A percentile compares a stretch with the other conserved stretches of the same genome.
Conservation (phyloP, 768 basidiomycete genomes). For the Xerocomellus intermedius region DNA sequence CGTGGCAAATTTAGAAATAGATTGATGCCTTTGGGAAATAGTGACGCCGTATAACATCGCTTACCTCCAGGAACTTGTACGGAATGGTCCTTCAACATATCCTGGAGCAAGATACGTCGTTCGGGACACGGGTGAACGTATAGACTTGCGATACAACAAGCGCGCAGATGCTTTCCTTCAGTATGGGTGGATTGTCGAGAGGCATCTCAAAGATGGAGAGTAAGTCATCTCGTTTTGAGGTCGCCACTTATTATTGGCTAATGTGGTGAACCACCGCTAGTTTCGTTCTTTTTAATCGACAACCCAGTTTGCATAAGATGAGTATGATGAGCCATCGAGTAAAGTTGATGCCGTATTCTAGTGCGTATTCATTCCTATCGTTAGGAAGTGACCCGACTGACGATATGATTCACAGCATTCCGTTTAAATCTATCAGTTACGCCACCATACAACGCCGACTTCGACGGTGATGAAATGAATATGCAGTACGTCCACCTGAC, state of each 20-base stretch:
- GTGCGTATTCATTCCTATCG: conserved; percentile 47
- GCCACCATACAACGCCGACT: conserved; percentile 98
- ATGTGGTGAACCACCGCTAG: conserved; percentile 6
- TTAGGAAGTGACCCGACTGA: conserved; percentile 15
- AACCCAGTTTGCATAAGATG: conserved; percentile 99
- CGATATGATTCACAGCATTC: conserved; percentile 60
- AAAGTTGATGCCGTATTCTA: conserved; percentile 96
- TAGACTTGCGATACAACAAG: conserved; percentile 96
- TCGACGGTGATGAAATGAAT: conserved; percentile 99
- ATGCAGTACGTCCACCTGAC: conserved; percentile 79
- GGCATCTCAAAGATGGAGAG: conserved; percentile 98
- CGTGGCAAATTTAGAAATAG: not conserved
- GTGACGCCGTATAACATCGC: conserved; percentile 97
- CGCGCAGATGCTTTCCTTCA: conserved; percentile 92
- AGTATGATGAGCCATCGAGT: conserved; percentile 99
- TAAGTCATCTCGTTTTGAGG: conserved; percentile 44
- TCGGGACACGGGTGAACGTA: conserved; percentile 94
- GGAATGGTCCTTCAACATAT: conserved; percentile 92
- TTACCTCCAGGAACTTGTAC: conserved; percentile 90
- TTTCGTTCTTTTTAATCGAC: conserved; percentile 83
- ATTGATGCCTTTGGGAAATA: conserved; percentile 31
- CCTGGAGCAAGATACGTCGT: conserved; percentile 97
- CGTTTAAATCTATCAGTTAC: conserved; percentile 97
- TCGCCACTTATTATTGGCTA: not conserved
- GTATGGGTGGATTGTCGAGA: conserved; percentile 98